Base-by-base conservation (phyloP, 225 moss, liverwort and hornwort genomes). In the Climacium dendroides region DNA sequence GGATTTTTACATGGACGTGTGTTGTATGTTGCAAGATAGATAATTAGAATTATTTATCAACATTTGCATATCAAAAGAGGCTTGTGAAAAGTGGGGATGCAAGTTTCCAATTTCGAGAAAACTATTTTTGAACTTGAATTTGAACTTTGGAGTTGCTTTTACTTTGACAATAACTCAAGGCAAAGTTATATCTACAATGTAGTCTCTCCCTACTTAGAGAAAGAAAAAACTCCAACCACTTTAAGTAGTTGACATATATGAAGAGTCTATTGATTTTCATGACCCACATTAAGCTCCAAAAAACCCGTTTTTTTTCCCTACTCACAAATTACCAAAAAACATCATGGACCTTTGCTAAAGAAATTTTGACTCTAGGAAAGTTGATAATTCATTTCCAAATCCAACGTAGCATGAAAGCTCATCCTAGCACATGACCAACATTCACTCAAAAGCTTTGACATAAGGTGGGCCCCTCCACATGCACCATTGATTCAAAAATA, bases 201-300 rank as follows among this genome's bases (percentile, higher is more conserved):
- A 16, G 0, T 25, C 29, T 45, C 0, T 29, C 1, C 2, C 7
- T 30, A 30, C 1, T 47, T 15, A 15, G 0, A 73, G 4, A 47
- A 2, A 72, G 0, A 72, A 45, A 47, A 4, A 73, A 73, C 4
- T 47, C 5, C 30, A 47, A 47, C 30, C 11, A 47, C 4, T 29
- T 0, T 29, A 18, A 71, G 0, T 17, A 11, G 2, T 18, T 73
- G 47, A 30, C 29, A 30, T 47, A 47, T 2, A 43, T 13, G 3
- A 47, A 17, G 11, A 73, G 0, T 6, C 0, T 3, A 0, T 48
- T 4, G 19, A 2, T 47, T n/a, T n/a, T n/a, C n/a, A n/a, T n/a
- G n/a, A n/a, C 17, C 19, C 1, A 47, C 0, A 0, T 73, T 73
- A 2, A 5, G 3, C 2, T 26, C 1, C 0, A 0, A 1, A 14